Evolutionary conservation across 225 moss, liverwort and hornwort genomes (phyloP), one percentile per base, ranked within the genome.

Genomic region (Bryum argenteum): DNA sequence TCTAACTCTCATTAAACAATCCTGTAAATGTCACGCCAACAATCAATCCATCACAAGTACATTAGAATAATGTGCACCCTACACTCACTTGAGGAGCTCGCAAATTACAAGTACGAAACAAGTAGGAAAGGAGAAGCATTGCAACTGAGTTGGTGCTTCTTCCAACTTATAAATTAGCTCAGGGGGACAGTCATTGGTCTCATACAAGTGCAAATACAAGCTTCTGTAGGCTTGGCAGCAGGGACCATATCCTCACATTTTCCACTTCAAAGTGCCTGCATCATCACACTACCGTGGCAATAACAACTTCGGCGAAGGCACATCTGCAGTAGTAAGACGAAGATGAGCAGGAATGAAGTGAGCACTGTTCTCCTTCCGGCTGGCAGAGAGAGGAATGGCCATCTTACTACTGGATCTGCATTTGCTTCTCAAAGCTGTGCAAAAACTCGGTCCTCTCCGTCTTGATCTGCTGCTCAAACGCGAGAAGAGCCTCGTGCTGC

Each of bases 381-480:
- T 57, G 3, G 16, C n/a, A 51, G 53, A 53, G 10, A 33, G 6
- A 19, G 10, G 13, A 73, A 40, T 20, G 55, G 23, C 50, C 19
- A 17, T 18, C 19, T 44, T 68, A n/a, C 65, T 28, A 81, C 71
- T 57, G 71, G 48, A 67, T 43, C 61, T 69, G 71, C 78, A 87
- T 71, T 73, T 79, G 79, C 71, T 71, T 79, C 63, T 89, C 75
- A 62, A 81, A 84, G 24, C 69, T 74, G 33, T 86, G 72, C 2
- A 89, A 54, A 64, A 89, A 81, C 57, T 77, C 67, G 0, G 77
- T 77, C 67, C 79, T 79, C 54, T 86, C 89, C 11, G 44, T 18
- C 54, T 81, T 79, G 37, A 89, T 77, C 70, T 84, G 71, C 79
- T 70, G 86, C 75, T 89, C 89, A 56, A 86, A 86, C 37, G 72